Base-by-base conservation (phyloP, 179 eudicot species). In the Camellia oleifera region DNA sequence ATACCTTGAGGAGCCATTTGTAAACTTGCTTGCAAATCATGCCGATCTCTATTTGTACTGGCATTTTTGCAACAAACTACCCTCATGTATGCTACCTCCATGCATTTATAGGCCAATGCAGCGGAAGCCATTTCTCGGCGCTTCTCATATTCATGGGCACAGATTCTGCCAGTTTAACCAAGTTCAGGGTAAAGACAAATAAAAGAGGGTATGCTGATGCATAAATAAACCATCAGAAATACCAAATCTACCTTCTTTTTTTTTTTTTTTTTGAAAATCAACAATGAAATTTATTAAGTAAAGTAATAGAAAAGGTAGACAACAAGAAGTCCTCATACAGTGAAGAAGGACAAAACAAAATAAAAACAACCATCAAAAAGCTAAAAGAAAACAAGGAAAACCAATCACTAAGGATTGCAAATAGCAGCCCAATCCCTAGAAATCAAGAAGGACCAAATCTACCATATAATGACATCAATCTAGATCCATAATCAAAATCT, bases 101-200 rank as follows among this genome's bases (percentile, higher is more conserved):
- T 80, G 82, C 99, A 97, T 83, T 97, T 97, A 85, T 92, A 97
- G 75, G 97, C 99, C 92, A 94, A 84, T 75, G 98, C 98, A 89
- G 97, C 97, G 75, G 89, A 83, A 78, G 95, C 97, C 94, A 91
- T 89, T 78, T 97, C 97, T 79, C 88, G 82, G 52, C 76, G 81
- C 84, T 86, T 90, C 85, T 89, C 95, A 83, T 81, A 97, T 81
- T 92, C 98, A 84, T 76, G 82, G 78, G 98, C 98, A 83, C 98
- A 92, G 46, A 83, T 82, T 85, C 98, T 96, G 86, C 87, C 83
- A 15, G 68, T 68, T 66, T 62, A 75, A 76, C 54, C 44, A 45
- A 45, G 54, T 56, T 78, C 63, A 70, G 42, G 68, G 76, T 44
- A 13, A 58, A 79, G 56, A 23, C 26, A 5, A 64, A 65, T 6